These are phyloP conservation scores for Steccherinum ochraceum DNA, from an alignment of 768 basidiomycete genomes.

Conservation along the genomic window DNA sequence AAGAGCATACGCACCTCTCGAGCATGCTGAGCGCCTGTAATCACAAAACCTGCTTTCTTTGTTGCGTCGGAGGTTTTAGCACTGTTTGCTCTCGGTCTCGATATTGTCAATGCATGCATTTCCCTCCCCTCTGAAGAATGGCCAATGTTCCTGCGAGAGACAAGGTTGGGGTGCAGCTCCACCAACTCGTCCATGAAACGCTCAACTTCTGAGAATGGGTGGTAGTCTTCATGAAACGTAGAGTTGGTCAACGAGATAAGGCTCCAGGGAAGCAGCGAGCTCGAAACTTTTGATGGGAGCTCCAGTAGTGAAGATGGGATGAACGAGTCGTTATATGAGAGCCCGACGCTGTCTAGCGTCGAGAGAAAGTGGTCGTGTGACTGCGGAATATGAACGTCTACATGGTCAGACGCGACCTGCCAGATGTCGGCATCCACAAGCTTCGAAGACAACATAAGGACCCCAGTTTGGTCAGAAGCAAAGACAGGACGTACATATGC, in stretches of 20 bases:
- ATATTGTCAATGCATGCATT: conserved; percentile 48
- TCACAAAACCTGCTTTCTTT: conserved; percentile 44
- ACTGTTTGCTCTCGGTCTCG: conserved; percentile 16
- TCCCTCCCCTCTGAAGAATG: conserved; percentile 53
- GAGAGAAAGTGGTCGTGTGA: conserved; percentile 13
- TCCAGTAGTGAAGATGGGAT: conserved; percentile 26
- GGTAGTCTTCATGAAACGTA: conserved; percentile 43
- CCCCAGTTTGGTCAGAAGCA: too few relatives aligned
- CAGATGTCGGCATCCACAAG: conserved; percentile 44
- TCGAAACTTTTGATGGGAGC: conserved; percentile 9
- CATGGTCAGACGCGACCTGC: conserved; percentile 37
- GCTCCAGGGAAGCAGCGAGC: conserved; percentile 13
- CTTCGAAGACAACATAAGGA: too few relatives aligned
- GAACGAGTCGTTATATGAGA: conserved; percentile 29
- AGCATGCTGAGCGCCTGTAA: conserved; percentile 71
- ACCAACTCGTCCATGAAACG: conserved; percentile 45
- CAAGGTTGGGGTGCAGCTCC: conserved; percentile 38
- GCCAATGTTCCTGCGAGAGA: conserved; percentile 44
- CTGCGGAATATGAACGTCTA: conserved; percentile 44
- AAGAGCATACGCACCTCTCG: conserved; percentile 50
- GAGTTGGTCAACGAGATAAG: conserved; percentile 22
- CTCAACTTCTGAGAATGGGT: conserved; percentile 48
- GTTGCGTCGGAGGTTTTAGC: conserved; percentile 7
- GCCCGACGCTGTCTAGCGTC: conserved; percentile 3
- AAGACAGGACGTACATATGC: background rate